A percentile compares a stretch with the other conserved stretches of the same genome.
Evolutionary conservation across 371 early-diverging fungal species (phyloP).

Genomic region (Neoconidiobolus thromboides): DNA sequence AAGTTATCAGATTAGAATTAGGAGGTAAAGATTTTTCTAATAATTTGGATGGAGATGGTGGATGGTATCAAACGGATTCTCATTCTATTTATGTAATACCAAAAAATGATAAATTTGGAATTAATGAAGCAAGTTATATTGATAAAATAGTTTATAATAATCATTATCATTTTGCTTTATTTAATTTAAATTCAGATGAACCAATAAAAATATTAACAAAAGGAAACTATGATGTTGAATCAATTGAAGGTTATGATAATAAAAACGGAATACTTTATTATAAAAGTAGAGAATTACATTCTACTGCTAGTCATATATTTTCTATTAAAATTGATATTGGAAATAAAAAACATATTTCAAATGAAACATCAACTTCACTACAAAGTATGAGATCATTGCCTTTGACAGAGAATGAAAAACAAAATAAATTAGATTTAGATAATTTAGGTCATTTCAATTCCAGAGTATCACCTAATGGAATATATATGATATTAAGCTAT

Average conservation of each 20-base stretch:
- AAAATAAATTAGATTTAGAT: not conserved
- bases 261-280: not conserved
- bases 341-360: constrained; percentile 19
- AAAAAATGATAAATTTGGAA: not conserved
- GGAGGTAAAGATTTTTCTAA: not conserved
- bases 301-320: not conserved
- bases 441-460: constrained; percentile 25
- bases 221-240: constrained; percentile 2
- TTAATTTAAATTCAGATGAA: not conserved
- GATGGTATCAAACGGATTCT: constrained; percentile 2
- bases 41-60: not conserved
- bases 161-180: constrained; percentile 3
- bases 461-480: constrained; percentile 49
- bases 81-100: not conserved
- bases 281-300: not conserved
- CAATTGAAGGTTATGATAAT: not conserved
- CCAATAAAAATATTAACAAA: not conserved
- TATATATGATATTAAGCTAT: constrained; percentile 56
- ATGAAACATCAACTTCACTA: constrained; percentile 25
- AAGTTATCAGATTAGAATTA: not conserved
- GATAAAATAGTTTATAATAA: not conserved
- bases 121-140: not conserved
- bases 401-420: not conserved
- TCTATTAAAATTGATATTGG: constrained; percentile 24
- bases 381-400: not conserved